Conservation (phyloP, 2,329 filamentous ascomycete species). For the Xylariaceae sp. region DNA sequence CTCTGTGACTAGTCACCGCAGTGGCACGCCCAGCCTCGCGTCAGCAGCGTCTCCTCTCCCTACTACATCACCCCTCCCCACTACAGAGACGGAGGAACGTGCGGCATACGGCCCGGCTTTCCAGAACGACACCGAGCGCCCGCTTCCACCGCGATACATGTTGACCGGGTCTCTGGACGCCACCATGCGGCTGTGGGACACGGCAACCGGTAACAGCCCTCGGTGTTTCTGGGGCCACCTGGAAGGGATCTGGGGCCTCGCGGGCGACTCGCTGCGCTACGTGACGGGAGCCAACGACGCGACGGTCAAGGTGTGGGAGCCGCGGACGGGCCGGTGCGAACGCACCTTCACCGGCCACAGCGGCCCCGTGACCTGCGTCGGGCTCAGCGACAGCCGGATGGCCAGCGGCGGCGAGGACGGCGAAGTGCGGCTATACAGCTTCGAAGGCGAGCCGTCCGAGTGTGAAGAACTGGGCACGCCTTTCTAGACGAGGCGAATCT, state of each 20-base stretch:
- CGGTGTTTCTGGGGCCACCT: slow-evolving; percentile 95
- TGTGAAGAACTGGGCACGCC: slow-evolving; percentile 45
- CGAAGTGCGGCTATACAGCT: slow-evolving; percentile 79
- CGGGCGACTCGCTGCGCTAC: slow-evolving; percentile 78
- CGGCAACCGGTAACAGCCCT: slow-evolving; percentile 70
- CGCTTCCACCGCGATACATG: slow-evolving; percentile 81
- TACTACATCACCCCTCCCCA: slow-evolving; percentile 11
- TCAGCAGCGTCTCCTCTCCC: slow-evolving; percentile 19
- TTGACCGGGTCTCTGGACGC: slow-evolving; percentile 86
- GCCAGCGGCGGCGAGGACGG: slow-evolving; percentile 91
- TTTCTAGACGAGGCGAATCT: too few relatives aligned
- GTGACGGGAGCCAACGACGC: slow-evolving; percentile 88
- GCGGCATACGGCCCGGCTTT: slow-evolving; percentile 56
- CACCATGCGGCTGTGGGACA: slow-evolving; percentile 90
- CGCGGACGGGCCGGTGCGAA: slow-evolving; percentile 83
- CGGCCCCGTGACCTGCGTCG: slow-evolving; percentile 88
- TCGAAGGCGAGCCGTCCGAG: slow-evolving; percentile 43
- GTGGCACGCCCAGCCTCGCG: slow-evolving; percentile 28
- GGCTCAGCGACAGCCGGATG: slow-evolving; percentile 80
- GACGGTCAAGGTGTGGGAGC: slow-evolving; percentile 94
- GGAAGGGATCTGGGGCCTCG: slow-evolving; percentile 90
- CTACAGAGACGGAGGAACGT: slow-evolving; percentile 40
- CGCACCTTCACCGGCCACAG: slow-evolving; percentile 85
- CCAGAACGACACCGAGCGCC: slow-evolving; percentile 51
- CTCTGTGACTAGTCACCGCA: slow-evolving; percentile 42